Evolutionary conservation across 1,139 yeast genomes (phyloP).

Genomic region (Lodderomyces theae): DNA sequence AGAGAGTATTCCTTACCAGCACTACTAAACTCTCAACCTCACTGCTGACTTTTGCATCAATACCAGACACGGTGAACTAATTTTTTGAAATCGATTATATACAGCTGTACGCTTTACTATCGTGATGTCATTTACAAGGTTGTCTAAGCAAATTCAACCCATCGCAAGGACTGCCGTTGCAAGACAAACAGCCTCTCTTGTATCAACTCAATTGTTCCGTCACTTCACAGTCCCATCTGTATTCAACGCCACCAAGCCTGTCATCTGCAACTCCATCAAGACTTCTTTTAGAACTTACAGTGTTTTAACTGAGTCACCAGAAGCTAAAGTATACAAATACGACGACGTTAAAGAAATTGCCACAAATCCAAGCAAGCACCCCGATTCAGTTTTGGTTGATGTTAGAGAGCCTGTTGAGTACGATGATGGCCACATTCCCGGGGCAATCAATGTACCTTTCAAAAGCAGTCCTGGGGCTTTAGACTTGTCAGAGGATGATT

Average conservation of each 20-base stretch:
- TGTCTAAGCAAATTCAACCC: constrained; percentile 1
- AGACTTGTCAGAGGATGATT: constrained; percentile 73
- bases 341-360: constrained; percentile 53
- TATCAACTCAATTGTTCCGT: not conserved
- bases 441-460: constrained; percentile 83
- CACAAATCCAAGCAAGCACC: constrained; percentile 32
- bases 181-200: not conserved
- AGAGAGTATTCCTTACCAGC: not conserved
- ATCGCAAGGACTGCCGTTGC: not conserved
- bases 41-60: not conserved
- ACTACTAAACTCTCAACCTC: not conserved
- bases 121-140: constrained; percentile 1
- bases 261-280: constrained; percentile 5
- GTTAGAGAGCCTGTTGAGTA: constrained; percentile 90
- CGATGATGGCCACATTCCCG: constrained; percentile 70
- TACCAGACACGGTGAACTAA: too few species aligned
- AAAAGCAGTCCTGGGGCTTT: constrained; percentile 94
- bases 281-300: constrained; percentile 21
- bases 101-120: too few species aligned
- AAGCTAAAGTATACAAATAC: constrained; percentile 55
- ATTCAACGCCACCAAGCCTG: constrained; percentile 1
- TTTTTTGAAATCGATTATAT: too few species aligned
- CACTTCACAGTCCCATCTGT: constrained; percentile 4
- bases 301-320: constrained; percentile 32
- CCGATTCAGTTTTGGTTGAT: constrained; percentile 64